Evolutionary conservation across 345 rosid genomes (phyloP), one percentile per base, ranked within the genome.

Genomic region (Eucalyptus decipiens): DNA sequence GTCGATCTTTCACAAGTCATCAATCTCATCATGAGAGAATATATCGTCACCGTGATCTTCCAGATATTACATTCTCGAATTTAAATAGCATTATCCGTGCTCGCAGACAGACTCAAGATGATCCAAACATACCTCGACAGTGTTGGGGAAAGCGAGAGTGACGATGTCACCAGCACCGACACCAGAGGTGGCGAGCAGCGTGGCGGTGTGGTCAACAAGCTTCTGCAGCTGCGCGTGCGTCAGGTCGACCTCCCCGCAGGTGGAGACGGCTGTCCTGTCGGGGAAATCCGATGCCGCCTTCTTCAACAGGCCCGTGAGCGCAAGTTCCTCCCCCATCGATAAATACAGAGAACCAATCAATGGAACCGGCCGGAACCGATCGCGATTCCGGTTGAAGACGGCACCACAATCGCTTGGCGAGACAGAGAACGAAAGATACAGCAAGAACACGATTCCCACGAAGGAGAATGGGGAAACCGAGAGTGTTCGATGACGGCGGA

Each of bases 111-210:
- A 34, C 43, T 34, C 43, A 0, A 50, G 80, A 34, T 19, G 43
- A 69, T 37, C 26, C 4, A 24, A 7, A 21, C 34, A 43, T 48
- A 96, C 97, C 98, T 97, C 98, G 32, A 96, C 93, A 48, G 95
- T 89, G 90, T 95, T 95, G 42, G 94, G 94, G 89, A 95, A 95
- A 51, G 95, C 92, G 89, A 95, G 95, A 40, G 94, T 95, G 80
- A 95, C 95, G 56, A 93, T 95, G 81, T 94, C 94, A 19, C 96
- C 94, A 14, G 94, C 91, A 17, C 51, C 16, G 86, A 95, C 89
- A 18, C 95, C 97, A 85, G 90, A 45, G 83, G 94, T 92, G 80
- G 91, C 37, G 17, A 95, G 97, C 50, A 90, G 92, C 48, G 93
- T 76, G 62, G 97, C 95, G 49, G 95, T 94, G 19, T 91, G 92